Conservation (phyloP, 2,329 filamentous ascomycete species). For the Beauveria brongniartii region DNA sequence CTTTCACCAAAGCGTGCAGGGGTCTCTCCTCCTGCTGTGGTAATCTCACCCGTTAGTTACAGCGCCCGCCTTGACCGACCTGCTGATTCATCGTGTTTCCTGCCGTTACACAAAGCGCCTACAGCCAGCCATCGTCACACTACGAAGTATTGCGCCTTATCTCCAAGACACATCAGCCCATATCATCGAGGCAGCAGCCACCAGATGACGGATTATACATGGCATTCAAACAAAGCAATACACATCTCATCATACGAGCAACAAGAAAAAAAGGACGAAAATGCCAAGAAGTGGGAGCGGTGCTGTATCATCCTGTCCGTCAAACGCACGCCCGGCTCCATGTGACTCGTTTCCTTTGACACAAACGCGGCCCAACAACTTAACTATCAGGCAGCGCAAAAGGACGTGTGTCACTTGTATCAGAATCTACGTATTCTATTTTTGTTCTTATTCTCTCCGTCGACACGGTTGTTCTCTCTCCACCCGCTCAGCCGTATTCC, state of each 20-base stretch:
- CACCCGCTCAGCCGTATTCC: background rate
- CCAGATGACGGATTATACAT: background rate
- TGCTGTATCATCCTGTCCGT: background rate
- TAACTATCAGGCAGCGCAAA: background rate
- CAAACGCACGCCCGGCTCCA: background rate
- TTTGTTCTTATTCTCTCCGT: background rate
- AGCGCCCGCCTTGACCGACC: conserved; percentile 1
- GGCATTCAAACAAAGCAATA: background rate
- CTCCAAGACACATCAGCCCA: conserved; percentile 5
- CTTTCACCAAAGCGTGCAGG: background rate
- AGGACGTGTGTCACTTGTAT: background rate
- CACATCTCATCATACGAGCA: background rate
- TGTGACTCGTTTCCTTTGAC: background rate
- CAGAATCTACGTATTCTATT: background rate
- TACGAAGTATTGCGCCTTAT: background rate
- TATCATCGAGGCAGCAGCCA: background rate
- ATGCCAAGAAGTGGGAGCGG: background rate
- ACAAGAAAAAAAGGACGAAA: background rate
- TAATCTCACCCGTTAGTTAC: background rate
- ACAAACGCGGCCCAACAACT: background rate
- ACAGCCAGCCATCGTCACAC: background rate
- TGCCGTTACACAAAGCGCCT: background rate
- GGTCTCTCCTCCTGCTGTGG: background rate
- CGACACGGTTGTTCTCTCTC: background rate
- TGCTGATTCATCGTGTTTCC: background rate